Evolutionary conservation across 257 asterid genomes (phyloP).

Genomic region (Lantana camara): DNA sequence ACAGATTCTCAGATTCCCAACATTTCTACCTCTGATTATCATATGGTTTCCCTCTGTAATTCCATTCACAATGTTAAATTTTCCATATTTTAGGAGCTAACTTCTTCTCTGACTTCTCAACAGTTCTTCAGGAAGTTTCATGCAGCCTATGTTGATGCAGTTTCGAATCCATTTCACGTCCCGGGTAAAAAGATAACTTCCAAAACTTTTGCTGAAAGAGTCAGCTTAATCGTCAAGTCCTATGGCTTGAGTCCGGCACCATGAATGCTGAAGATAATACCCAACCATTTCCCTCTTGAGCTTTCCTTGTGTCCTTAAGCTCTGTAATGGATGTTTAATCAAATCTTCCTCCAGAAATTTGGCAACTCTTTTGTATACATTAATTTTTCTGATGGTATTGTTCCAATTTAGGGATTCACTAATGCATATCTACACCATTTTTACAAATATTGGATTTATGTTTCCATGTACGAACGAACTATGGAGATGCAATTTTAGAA

Average conservation of each 20-base stretch:
- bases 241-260: conserved; percentile 68
- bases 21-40: not conserved
- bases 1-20: too few species aligned
- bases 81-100: conserved; percentile 25
- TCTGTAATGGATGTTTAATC: not conserved
- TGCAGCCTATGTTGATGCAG: conserved; percentile 95
- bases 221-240: conserved; percentile 75
- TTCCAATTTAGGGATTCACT: too few species aligned
- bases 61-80: not conserved
- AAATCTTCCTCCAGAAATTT: too few species aligned
- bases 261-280: conserved; percentile 30
- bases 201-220: conserved; percentile 78
- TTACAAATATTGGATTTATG: too few species aligned
- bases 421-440: too few species aligned
- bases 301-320: not conserved
- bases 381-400: too few species aligned
- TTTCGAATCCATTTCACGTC: conserved; percentile 94
- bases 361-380: too few species aligned
- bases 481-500: too few species aligned
- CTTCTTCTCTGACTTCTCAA: conserved; percentile 22
- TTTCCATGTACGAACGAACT: not conserved
- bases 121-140: conserved; percentile 94
- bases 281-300: not conserved
- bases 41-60: not conserved
- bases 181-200: conserved; percentile 95